Base-by-base conservation (phyloP, 1,284 basidiomycete species). In the Entoloma clypeatum region DNA sequence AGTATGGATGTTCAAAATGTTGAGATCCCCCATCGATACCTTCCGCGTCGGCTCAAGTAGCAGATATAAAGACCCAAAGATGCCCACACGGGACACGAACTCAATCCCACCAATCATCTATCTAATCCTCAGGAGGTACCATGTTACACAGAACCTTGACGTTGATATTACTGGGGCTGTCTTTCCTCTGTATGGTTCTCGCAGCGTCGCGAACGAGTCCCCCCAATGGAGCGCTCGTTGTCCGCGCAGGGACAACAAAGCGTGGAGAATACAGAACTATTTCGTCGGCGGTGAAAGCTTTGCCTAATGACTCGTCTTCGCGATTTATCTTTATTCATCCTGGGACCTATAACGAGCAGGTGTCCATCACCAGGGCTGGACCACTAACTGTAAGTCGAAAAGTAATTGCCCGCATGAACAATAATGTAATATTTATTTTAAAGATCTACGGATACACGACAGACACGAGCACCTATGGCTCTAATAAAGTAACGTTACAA, bases 261-360 rank as follows among this genome's bases (percentile, higher is more conserved):
- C 41, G 52, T 4, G 59, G 57, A 11, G 58, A 60, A 35, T 63
- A 52, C 44, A 50, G 41, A n/a, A 61, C 56, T 18, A 47, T 63
- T 13, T 45, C 53, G 28, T 50, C 53, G 4, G 62, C 61, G 7
- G 54, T 62, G 1, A 44, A 55, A 26, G 48, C 61, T 14, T 51
- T 64, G 10, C 55, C 61, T 3, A 45, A 56, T 26, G 61, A 62
- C 39, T 43, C 24, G 14, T 54, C 58, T 11, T 46, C 49, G 0
- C 51, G 52, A 27, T 47, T 45, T 3, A 59, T 64, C 19, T 64
- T 63, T 47, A 53, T 63, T 25, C 59, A 55, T 35, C 46, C 46
- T 50, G 56, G 57, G 3, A 56, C 54, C 1, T 64, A 64, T 48
- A 46, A 21, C n/a, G 62, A 60, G 39, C 60, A 62, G 42, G 60